Base-by-base conservation (phyloP, 148 eudicot genomes). In the Diospyros kaki region DNA sequence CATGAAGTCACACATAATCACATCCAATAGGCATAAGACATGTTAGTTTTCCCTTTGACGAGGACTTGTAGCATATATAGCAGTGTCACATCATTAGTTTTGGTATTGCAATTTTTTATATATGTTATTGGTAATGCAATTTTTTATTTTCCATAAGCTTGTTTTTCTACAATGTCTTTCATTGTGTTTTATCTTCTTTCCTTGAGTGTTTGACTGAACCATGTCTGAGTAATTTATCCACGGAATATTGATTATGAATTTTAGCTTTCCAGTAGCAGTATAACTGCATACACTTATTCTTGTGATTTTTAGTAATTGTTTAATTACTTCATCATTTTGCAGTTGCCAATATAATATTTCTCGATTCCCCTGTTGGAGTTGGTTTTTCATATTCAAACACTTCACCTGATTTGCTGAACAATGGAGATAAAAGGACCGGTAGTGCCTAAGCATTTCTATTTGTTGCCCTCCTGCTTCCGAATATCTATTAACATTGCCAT, bases 401-500 rank as follows among this genome's bases (percentile, higher is more conserved):
- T 51, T 82, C 96, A 38, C 85, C 91, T 61, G 98, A 94, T 84
- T 68, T 85, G 82, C 74, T 63, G 42, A 86, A 51, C 79, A 89
- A 89, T 80, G 98, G 98, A 72, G 98, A 94, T 75, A 87, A 90
- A 83, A 86, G 93, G 73, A 92, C 97, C 62, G 96, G 98, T 92
- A 88, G 28, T 28, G 18, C 44, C 66, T 51, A 12, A 54, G 58
- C 39, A 61, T n/a, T 66, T 63, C 56, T 41, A 4, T 64, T 15
- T 40, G 6, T 4, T 52, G 0, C 50, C 38, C 28, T 65, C 3
- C 63, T 15, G 18, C 50, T 55, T 79, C 38, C 39, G 12, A 13
- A 64, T 43, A 53, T 38, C 4, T 66, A 44, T 18, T 45, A 3
- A 38, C 13, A 12, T 58, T 38, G n/a, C 11, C 13, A 71, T 67